Conservation (phyloP, 2,329 filamentous ascomycete species). For the Fusarium heterosporum region DNA sequence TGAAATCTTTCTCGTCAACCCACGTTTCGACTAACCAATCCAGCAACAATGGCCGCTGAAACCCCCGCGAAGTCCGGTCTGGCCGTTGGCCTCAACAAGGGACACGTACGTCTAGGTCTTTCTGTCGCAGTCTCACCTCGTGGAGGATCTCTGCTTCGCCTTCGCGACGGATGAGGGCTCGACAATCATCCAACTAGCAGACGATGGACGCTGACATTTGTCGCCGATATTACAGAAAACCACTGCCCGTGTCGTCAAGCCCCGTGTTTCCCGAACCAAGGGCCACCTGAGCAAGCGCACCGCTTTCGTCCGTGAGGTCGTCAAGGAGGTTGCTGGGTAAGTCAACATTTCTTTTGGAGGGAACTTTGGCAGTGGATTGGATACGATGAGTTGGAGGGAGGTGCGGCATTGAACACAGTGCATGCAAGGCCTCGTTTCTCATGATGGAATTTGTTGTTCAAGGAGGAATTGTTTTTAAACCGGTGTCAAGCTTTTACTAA, state of each 20-base stretch:
- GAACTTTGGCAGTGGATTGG: background rate
- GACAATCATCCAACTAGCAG: slow-evolving; percentile 54
- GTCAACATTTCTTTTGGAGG: slow-evolving; percentile 51
- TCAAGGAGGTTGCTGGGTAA: slow-evolving; percentile 97
- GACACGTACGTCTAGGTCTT: slow-evolving; percentile 69
- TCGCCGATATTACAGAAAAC: slow-evolving; percentile 74
- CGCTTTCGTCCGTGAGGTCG: slow-evolving; percentile 94
- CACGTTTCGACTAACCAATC: slow-evolving; percentile 49
- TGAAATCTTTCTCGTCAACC: slow-evolving; percentile 43
- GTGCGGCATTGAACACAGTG: background rate
- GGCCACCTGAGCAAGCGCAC: slow-evolving; percentile 97
- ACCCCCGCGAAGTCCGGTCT: slow-evolving; percentile 68
- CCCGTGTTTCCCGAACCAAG: slow-evolving; percentile 86
- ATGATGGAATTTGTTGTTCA: background rate
- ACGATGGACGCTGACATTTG: slow-evolving; percentile 72
- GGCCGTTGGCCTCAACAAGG: slow-evolving; percentile 71
- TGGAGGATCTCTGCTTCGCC: slow-evolving; percentile 75
- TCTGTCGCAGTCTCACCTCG: slow-evolving; percentile 73
- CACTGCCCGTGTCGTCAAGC: slow-evolving; percentile 81
- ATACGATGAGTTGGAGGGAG: background rate
- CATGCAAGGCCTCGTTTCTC: background rate
- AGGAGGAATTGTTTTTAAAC: background rate
- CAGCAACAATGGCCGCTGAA: slow-evolving; percentile 69
- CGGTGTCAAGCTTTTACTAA: slow-evolving; percentile 43
- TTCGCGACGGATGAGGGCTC: slow-evolving; percentile 44